Evolutionary conservation across 768 basidiomycete genomes (phyloP), one percentile per base, ranked within the genome.

Genomic region (Collybiopsis luxurians): DNA sequence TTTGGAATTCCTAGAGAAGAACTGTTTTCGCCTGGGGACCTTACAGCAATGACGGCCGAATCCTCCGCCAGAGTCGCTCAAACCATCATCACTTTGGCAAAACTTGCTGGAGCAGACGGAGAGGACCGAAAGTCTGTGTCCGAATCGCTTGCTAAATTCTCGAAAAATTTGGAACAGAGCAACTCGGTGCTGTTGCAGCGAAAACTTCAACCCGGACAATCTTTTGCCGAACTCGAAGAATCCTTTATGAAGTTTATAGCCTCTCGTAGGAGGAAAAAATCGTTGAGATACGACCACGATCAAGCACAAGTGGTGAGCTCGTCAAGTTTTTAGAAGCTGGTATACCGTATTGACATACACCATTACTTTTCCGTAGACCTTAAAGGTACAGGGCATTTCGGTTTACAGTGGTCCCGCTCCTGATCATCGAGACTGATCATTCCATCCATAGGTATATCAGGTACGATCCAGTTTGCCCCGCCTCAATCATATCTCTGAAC

Each of bases 51-150:
- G 36, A 77, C 76, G n/a, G 66, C 74, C 13, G 76, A 79, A 57
- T 66, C 72, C 28, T 69, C 83, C 30, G 75, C 73, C 24, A 74
- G 81, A 50, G 83, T 86, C 19, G 83, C 83, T 38, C 67, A 67
- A 44, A 77, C 80, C 19, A 73, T 86, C 44, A 63, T 82, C 48
- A 76, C 83, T 21, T 67, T 86, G 9, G 73, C 77, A 19, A 73
- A 75, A 58, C 56, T 74, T 23, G 75, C 73, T 54, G 81, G 79
- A 15, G 19, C 26, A 7, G 42, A 38, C 10, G 2, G 34, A 10
- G 12, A 47, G 15, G n/a, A 47, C 19, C 46, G 30, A 0, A 50
- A 26, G 15, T 38, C 34, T 2, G 42, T 28, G 6, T 17, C 11
- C 17, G 17, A 57, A 49, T 28, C 48, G 43, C 42, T 50, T 27